Evolutionary conservation across 2,329 filamentous ascomycete genomes (phyloP), one percentile per base, ranked within the genome.

Genomic region (Huntiella moniliformis): DNA sequence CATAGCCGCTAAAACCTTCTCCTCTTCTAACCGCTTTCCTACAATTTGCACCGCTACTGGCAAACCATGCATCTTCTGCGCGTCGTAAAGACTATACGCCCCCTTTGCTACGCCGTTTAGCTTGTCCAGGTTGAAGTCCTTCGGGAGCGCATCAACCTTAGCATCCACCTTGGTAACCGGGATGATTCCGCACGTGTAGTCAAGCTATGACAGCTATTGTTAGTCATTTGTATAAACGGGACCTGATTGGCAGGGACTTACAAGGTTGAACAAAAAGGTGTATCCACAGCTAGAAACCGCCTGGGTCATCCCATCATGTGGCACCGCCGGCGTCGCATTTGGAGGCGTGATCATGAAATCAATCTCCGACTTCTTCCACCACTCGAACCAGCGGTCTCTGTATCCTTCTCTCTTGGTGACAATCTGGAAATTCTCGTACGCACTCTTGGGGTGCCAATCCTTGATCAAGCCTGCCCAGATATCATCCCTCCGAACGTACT

Each of bases 261-360:
- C 79, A 56, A 95, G 53, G 55, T 95, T 95, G 65, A 91, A 96
- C 47, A 94, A 62, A 58, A 95, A 94, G 0, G 87, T 95, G 57
- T 96, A 95, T 1, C 85, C 86, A 55, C 87, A 95, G 53, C 79
- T 84, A 51, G 80, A 82, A 38, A 91, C 77, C 2, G 84, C 84
- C 54, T 88, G 78, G 53, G 75, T 74, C 85, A 94, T 95, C 0
- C 77, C 86, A 40, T 78, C 74, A 57, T 93, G 86, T 1, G 86
- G 86, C 3, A 93, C 74, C 1, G 87, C 87, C 1, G 87, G 86
- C 0, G 85, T 93, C 0, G 87, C 85, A 58, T 95, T 94, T 0
- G 79, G 85, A n/a, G 82, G 81, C 7, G 81, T 77, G 32, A 95
- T 62, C 53, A 95, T 70, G 52, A 87, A 78, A 60, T 95, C 87